These are phyloP conservation scores for Schizophyllum commune DNA, from an alignment of 1,284 basidiomycete genomes.

Conservation along the genomic window DNA sequence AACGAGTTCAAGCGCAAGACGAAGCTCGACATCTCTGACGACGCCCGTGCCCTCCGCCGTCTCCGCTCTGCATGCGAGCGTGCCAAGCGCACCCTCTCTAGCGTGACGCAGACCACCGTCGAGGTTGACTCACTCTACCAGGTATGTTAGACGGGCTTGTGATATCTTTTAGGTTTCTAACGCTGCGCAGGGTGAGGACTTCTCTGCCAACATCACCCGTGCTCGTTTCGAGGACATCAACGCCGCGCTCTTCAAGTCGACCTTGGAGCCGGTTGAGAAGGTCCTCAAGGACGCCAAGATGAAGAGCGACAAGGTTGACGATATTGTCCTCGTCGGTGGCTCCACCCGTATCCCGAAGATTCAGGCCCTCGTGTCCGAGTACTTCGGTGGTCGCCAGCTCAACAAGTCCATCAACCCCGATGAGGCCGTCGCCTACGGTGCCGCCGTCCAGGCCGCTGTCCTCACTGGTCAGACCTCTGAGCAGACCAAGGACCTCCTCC, in stretches of 20 bases:
- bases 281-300: slow-evolving; percentile 99
- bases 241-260: slow-evolving; percentile 90
- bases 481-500: slow-evolving; percentile 90
- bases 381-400: slow-evolving; percentile 93
- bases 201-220: slow-evolving; percentile 94
- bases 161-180: not conserved
- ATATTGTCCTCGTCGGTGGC: slow-evolving; percentile 99
- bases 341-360: slow-evolving; percentile 99
- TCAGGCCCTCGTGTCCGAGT: slow-evolving; percentile 95
- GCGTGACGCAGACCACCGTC: slow-evolving; percentile 96
- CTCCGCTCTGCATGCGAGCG: slow-evolving; percentile 97
- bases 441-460: slow-evolving; percentile 94
- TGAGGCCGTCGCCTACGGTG: slow-evolving; percentile 93
- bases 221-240: slow-evolving; percentile 99
- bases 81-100: slow-evolving; percentile 98
- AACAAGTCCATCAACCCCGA: slow-evolving; percentile 99
- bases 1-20: slow-evolving; percentile 99
- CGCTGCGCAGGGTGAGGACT: slow-evolving; percentile 70
- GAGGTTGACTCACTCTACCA: slow-evolving; percentile 99
- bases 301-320: slow-evolving; percentile 93
- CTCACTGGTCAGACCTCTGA: slow-evolving; percentile 95
- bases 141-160: slow-evolving; percentile 33
- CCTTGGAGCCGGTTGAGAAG: slow-evolving; percentile 97
- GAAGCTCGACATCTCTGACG: slow-evolving; percentile 93
- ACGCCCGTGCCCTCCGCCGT: slow-evolving; percentile 92